phyloP scores from a whole-genome alignment of 192 early-diverging fungal genomes.

The Mortierella antarctica region DNA sequence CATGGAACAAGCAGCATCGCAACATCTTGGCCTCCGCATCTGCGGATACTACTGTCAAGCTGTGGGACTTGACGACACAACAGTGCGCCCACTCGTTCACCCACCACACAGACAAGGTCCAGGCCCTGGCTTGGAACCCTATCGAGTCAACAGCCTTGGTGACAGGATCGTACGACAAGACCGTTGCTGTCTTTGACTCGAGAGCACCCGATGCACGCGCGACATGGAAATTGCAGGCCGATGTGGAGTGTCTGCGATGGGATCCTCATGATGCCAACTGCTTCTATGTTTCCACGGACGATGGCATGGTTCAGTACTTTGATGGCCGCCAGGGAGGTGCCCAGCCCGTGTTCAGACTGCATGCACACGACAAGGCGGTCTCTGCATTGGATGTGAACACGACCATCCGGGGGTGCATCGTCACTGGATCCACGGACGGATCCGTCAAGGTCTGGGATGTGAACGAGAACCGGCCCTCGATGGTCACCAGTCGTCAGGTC shows the following conservation, averaged over 20 bases:
- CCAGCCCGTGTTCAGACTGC: conserved; percentile 85
- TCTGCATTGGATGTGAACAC: conserved; percentile 89
- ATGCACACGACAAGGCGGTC: conserved; percentile 93
- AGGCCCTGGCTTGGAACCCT: conserved; percentile 92
- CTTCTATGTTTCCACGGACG: conserved; percentile 89
- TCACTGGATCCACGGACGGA: conserved; percentile 93
- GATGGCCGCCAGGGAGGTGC: conserved; percentile 71
- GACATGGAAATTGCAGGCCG: conserved; percentile 79
- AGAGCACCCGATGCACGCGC: conserved; percentile 80
- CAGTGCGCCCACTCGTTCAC: conserved; percentile 81
- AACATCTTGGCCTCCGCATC: conserved; percentile 89
- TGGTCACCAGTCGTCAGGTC: conserved; percentile 81
- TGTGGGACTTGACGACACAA: conserved; percentile 91
- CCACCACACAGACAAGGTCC: conserved; percentile 92
- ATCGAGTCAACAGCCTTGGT: conserved; percentile 87
- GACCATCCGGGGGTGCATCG: conserved; percentile 79
- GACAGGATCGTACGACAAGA: conserved; percentile 93
- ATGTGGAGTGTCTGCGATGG: conserved; percentile 95
- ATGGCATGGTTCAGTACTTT: conserved; percentile 91
- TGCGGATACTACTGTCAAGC: conserved; percentile 96
- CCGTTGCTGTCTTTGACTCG: conserved; percentile 90
- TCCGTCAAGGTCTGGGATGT: conserved; percentile 95
- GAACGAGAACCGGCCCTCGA: conserved; percentile 74
- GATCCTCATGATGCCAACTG: conserved; percentile 84
- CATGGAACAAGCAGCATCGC: conserved; percentile 89